Conservation (phyloP, 306 rosid genomes). For the Lithocarpus polystachyus region DNA sequence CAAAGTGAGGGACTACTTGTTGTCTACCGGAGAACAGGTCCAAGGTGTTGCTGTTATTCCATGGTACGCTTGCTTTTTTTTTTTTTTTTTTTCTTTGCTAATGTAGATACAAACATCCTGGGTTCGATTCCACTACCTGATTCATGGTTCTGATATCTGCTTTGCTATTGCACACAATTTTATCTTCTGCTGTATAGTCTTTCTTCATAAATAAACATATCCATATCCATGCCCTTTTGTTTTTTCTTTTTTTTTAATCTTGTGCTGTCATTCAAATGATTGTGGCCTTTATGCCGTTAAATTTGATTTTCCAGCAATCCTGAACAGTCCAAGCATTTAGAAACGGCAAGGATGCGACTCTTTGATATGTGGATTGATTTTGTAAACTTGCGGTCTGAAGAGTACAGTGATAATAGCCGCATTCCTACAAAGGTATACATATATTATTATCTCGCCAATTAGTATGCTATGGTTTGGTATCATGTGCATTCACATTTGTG, state of each 20-base stretch:
- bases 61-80: constrained; percentile 29
- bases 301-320: constrained; percentile 71
- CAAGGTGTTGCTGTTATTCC: constrained; percentile 87
- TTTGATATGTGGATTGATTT: constrained; percentile 89
- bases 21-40: constrained; percentile 69
- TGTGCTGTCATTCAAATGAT: not conserved
- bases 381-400: constrained; percentile 88
- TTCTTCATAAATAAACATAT: not conserved
- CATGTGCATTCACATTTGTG: not conserved
- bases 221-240: not conserved
- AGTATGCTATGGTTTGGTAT: no score
- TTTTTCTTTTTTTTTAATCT: not conserved
- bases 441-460: not conserved
- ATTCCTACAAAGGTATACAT: constrained; percentile 70
- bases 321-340: constrained; percentile 96
- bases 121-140: no score
- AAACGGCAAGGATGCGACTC: constrained; percentile 92
- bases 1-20: constrained; percentile 69
- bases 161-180: not conserved
- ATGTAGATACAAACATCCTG: no score
- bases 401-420: constrained; percentile 83
- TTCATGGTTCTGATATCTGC: not conserved
- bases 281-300: not conserved
- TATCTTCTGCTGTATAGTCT: not conserved
- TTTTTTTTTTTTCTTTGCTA: no score